Conservation (phyloP, 2,329 filamentous ascomycete species). For the Talaromyces sp. region DNA sequence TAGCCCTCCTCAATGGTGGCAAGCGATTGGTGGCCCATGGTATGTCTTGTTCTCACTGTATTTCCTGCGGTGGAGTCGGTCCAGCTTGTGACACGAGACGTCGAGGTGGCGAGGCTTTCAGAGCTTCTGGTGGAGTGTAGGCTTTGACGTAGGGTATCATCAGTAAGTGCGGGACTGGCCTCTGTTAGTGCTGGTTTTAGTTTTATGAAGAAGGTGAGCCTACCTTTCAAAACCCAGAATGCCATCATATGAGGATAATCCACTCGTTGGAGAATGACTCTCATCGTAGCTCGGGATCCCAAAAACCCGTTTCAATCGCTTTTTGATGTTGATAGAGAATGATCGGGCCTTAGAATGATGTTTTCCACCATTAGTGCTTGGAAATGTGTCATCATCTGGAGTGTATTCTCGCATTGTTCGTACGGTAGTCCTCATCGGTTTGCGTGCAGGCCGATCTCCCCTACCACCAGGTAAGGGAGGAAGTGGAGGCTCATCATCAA, state of each 20-base stretch:
- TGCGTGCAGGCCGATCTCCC: slow-evolving; percentile 33
- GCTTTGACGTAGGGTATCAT: slow-evolving; percentile 24
- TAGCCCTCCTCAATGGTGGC: slow-evolving; percentile 47
- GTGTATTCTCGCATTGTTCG: slow-evolving; percentile 30
- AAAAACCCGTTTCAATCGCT: slow-evolving; percentile 43
- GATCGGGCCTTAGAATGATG: slow-evolving; percentile 34
- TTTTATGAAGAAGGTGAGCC: neutral
- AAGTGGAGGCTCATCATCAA: slow-evolving; percentile 1
- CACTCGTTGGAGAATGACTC: slow-evolving; percentile 26
- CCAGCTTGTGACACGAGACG: slow-evolving; percentile 51
- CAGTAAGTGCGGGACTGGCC: neutral
- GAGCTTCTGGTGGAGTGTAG: slow-evolving; percentile 31
- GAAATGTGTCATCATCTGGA: slow-evolving; percentile 20
- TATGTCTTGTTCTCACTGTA: slow-evolving; percentile 37
- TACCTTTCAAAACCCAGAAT: slow-evolving; percentile 24
- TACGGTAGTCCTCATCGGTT: slow-evolving; percentile 39
- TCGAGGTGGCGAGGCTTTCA: slow-evolving; percentile 36
- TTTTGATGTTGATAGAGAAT: slow-evolving; percentile 45
- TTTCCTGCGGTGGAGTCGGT: slow-evolving; percentile 47
- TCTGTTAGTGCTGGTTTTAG: neutral
- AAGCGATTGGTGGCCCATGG: slow-evolving; percentile 38
- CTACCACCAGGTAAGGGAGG: slow-evolving; percentile 25
- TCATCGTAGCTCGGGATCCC: slow-evolving; percentile 32
- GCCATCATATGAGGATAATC: slow-evolving; percentile 26
- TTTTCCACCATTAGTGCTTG: slow-evolving; percentile 12